Evolutionary conservation across 345 rosid genomes (phyloP), one percentile per base, ranked within the genome.

Genomic region (Jatropha curcas): DNA sequence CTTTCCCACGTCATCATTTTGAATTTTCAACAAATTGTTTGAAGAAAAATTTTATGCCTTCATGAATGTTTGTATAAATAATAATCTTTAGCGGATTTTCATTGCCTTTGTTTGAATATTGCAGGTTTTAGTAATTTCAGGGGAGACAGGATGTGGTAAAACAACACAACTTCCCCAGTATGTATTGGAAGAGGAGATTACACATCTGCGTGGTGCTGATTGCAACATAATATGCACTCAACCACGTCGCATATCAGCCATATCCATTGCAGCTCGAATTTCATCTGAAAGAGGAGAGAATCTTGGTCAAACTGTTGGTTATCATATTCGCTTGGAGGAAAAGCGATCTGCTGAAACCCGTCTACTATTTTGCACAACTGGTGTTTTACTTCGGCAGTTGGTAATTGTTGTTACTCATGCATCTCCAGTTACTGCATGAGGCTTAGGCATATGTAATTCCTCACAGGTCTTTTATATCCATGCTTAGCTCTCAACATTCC

Each of bases 131-230:
- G 98, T 94, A 46, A 89, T 92, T 71, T 94, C 98, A 62, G 98
- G 98, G 68, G 97, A 90, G 84, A 94, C 98, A 1, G 98, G 98
- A 30, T 94, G 98, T 88, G 98, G 98, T 77, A 94, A 94, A 83
- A 92, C 98, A 65, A 92, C 98, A 61, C 98, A 94, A 74, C 96
- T 94, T 72, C 97, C 98, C 79, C 98, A 92, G 24, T 94, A 87
- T 85, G 87, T 94, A 65, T 83, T 94, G 73, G 98, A 94, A 79
- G 90, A 89, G 87, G 96, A 88, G 81, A 88, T 94, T 85, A 74
- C 90, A 19, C 76, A 85, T 63, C 74, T 94, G 28, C 87, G 88
- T 19, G 98, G 98, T 72, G 97, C 88, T 77, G 79, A 88, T 59
- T 94, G 97, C 88, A 92, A 76, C 82, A 92, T 94, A 64, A 82